Evolutionary conservation across 495 filamentous ascomycete species (phyloP), one percentile per base, ranked within the genome.

Genomic region (Clavariopsis aquatica): DNA sequence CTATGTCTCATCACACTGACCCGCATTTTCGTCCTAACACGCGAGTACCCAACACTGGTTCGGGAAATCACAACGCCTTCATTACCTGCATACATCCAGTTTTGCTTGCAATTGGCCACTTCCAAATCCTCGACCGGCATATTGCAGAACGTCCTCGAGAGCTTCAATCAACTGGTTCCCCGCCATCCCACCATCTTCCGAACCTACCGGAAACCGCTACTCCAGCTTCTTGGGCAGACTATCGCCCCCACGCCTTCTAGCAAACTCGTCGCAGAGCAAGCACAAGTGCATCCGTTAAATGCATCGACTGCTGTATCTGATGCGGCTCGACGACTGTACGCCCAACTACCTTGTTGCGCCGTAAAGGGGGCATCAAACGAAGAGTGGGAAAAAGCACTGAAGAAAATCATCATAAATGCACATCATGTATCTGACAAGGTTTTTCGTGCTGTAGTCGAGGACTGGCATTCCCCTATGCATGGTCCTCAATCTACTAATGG

Each of bases 21-120:
- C 22, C 87, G 88, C 66, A 92, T 95, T 59, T 96, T 91, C 80
- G 80, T 85, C 57, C 80, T 93, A 23, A 88, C 90, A 58, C 91
- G 91, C 67, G 84, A 85, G 53, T 89, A 91, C 76, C 89, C 86
- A 41, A 92, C 89, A 19, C 80, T 96, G 23, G 80, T 93, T n/a
- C 81, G 92, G 67, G 92, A 96, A 72, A 89, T 95, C 64, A 92
- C 90, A 1, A 95, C 91, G 2, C 92, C 92, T 10, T 88, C 85
- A 19, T 79, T 97, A 15, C 85, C 89, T 17, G 78, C 80, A 5
- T 95, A 91, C 66, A 81, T 90, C 55, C 85, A 84, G 10, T 80
- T 87, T 7, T 91, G 89, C 56, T 75, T 96, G 22, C 86, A 88
- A 70, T 76, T 91, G 24, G 75, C 89, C 54, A 84, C 84, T 38